phyloP scores from a whole-genome alignment of 1,139 yeast genomes.

The Yamadazyma dushanensis region DNA sequence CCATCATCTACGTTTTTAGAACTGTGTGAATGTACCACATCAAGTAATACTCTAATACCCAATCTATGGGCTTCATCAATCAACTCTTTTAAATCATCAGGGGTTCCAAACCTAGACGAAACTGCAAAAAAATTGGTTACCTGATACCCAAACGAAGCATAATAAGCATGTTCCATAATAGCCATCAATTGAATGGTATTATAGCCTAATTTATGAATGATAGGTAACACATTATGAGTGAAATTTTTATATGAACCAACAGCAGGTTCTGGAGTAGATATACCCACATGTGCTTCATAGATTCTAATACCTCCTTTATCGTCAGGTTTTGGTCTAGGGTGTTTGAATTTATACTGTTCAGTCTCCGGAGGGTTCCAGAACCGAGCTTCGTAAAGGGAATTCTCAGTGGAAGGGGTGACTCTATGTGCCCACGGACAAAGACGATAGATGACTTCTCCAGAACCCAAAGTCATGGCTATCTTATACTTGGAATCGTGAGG shows the following conservation, averaged over 20 bases:
- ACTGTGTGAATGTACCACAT: constrained; percentile 94
- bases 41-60: constrained; percentile 84
- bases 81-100: constrained; percentile 88
- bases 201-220: constrained; percentile 80
- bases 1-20: constrained; percentile 95
- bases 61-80: constrained; percentile 88
- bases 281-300: constrained; percentile 96
- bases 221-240: constrained; percentile 77
- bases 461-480: constrained; percentile 61
- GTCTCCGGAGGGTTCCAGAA: constrained; percentile 78
- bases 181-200: constrained; percentile 97
- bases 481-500: constrained; percentile 82
- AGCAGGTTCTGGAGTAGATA: constrained; percentile 85
- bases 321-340: constrained; percentile 56
- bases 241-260: constrained; percentile 86
- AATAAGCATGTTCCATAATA: constrained; percentile 97
- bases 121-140: constrained; percentile 89
- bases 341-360: constrained; percentile 56
- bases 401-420: constrained; percentile 65
- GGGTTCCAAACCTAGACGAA: constrained; percentile 89
- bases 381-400: constrained; percentile 68
- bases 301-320: constrained; percentile 62
- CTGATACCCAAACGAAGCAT: constrained; percentile 96
- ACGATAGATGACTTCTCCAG: constrained; percentile 73
- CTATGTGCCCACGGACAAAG: constrained; percentile 88